phyloP scores from a whole-genome alignment of 164 flowering plant genomes.

The Cinnamomum chago region DNA sequence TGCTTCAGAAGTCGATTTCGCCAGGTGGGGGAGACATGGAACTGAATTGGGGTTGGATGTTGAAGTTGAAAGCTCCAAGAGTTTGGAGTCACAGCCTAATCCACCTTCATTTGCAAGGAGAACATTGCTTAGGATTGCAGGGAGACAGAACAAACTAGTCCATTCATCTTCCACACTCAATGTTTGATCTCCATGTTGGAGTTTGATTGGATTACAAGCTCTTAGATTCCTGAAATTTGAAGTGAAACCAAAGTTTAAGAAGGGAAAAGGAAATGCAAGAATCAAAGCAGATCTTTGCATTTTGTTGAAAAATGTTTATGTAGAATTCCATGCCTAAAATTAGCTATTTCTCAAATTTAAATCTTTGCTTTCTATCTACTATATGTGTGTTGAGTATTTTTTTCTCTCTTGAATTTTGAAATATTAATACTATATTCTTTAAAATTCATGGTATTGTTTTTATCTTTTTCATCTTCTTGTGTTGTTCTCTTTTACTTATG shows the following conservation, averaged over 20 bases:
- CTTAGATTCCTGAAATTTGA: conserved; percentile 19
- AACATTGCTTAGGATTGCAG: conserved; percentile 62
- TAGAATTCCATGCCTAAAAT: background rate
- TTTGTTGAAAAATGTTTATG: conserved; percentile 5
- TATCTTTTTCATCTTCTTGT: background rate
- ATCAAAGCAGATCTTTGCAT: conserved; percentile 3
- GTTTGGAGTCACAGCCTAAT: conserved; percentile 40
- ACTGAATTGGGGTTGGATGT: conserved; percentile 28
- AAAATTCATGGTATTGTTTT: background rate
- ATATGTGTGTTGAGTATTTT: background rate
- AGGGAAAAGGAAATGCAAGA: background rate
- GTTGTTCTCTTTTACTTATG: background rate
- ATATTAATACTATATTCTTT: background rate
- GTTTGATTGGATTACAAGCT: background rate
- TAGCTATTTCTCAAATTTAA: background rate
- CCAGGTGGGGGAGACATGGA: conserved; percentile 35
- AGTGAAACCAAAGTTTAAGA: conserved; percentile 3
- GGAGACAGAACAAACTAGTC: conserved; percentile 68
- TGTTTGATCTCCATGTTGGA: conserved; percentile 20
- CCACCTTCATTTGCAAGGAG: conserved; percentile 58
- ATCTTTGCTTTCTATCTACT: background rate
- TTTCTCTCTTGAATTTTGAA: background rate
- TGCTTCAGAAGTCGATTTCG: conserved; percentile 37
- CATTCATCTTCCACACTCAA: conserved; percentile 49
- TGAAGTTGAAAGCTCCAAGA: conserved; percentile 38